Base-by-base conservation (phyloP, 106 monocot genomes). In the Allium fistulosum region DNA sequence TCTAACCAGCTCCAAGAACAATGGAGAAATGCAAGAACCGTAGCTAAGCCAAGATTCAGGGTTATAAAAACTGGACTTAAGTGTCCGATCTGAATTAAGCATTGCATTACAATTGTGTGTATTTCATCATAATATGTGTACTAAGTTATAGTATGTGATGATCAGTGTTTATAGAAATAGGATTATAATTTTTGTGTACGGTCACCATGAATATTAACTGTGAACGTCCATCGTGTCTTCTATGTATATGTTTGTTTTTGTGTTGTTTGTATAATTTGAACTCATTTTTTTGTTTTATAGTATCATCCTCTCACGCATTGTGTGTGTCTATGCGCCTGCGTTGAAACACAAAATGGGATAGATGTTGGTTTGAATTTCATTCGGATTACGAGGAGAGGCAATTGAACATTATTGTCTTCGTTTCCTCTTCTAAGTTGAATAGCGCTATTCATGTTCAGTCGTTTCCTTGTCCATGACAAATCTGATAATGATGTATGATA, bases 11-110 rank as follows among this genome's bases (percentile, higher is more conserved):
- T 65, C 84, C 83, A 65, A 84, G 75, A 61, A 81, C 88, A 58
- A 80, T 88, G 78, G 81, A 84, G 63, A 84, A 84, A 60, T 78
- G 81, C 79, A 88, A 84, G 84, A 84, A 69, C 64, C 71, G 74
- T 49, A 71, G 77, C 79, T 84, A 80, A 87, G 14, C 27, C 6
- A 51, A 10, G 53, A 27, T 53, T 51, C 67, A 53, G 67, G 67
- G 50, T 67, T 53, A 26, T 69, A 57, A 51, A 26, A 50, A 57
- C 53, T 6, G n/a, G 10, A 12, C 56, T 50, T 51, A 45, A 53
- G 65, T 10, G 63, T 63, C 63, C 63, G 18, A 67, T 67, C 56
- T 57, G 68, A 57, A 57, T 57, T 45, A 57, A 56, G 68, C 68
- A 8, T 8, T n/a, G 45, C 67, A 51, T 67, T 13, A 15, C 46